These are phyloP conservation scores for Carnegiea gigantea DNA, from an alignment of 179 eudicot species.

Conservation along the genomic window DNA sequence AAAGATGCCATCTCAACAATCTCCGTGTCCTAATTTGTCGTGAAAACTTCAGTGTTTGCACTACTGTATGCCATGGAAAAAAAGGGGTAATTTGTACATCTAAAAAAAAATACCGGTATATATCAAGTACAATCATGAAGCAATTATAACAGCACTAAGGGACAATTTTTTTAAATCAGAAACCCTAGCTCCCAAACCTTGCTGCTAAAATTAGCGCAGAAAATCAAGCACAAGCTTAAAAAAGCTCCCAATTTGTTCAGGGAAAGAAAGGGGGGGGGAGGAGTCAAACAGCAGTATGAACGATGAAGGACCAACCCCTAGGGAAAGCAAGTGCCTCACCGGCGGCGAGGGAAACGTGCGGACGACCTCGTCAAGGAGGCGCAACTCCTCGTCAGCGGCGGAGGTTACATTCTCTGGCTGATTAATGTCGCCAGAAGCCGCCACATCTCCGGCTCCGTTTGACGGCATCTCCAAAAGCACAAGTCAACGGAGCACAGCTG, in stretches of 20 bases:
- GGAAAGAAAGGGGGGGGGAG: neutral
- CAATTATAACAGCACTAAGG: neutral
- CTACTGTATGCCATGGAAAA: neutral
- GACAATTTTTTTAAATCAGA: neutral
- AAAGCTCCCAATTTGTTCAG: neutral
- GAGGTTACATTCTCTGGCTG: constrained; percentile 20
- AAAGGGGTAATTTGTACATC: no score
- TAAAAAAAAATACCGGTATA: neutral
- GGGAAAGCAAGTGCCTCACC: constrained; percentile 51
- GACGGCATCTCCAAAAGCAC: constrained; percentile 18
- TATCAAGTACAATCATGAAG: neutral
- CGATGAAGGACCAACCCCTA: constrained; percentile 28
- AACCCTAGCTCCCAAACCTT: neutral
- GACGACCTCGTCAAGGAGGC: constrained; percentile 44
- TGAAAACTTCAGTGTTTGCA: neutral
- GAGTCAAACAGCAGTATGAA: neutral
- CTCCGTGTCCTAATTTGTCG: neutral
- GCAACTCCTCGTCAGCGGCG: constrained; percentile 36
- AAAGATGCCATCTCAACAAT: neutral
- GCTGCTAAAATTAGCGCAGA: neutral
- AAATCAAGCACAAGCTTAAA: neutral
- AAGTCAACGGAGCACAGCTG: neutral
- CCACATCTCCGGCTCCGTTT: constrained; percentile 13
- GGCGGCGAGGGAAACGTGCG: constrained; percentile 46
- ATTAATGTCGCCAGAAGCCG: constrained; percentile 9